phyloP scores from a whole-genome alignment of 108 stramenopile genomes.

The Nannochloropsis gaditana region DNA sequence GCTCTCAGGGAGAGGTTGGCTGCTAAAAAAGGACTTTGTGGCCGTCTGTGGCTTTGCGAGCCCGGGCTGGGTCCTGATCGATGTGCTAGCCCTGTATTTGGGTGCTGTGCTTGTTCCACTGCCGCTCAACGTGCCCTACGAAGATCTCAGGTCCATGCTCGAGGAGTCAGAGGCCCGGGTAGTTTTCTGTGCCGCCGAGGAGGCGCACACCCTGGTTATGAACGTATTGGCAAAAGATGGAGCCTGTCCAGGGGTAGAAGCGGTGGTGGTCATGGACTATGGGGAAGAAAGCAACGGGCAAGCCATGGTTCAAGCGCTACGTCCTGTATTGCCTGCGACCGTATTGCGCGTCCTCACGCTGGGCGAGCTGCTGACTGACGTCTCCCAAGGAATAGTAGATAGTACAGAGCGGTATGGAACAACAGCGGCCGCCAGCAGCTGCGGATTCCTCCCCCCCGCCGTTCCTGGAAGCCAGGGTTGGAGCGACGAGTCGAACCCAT shows the following conservation, averaged over 20 bases:
- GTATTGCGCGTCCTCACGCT: neutral
- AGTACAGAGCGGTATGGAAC: neutral
- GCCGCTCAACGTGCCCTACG: neutral
- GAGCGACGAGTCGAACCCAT: neutral
- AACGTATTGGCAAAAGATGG: neutral
- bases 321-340: neutral
- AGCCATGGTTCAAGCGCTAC: neutral
- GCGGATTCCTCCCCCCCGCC: neutral
- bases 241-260: neutral
- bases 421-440: neutral
- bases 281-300: neutral
- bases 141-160: neutral
- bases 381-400: neutral
- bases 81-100: neutral
- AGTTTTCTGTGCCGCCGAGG: neutral
- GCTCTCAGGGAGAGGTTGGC: neutral
- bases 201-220: neutral
- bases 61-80: neutral
- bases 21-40: neutral
- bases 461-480: neutral
- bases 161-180: slow-evolving; percentile 2
- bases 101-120: neutral
- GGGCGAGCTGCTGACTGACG: neutral
- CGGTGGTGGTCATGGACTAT: slow-evolving; percentile 11
- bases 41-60: slow-evolving; percentile 9